phyloP scores from a whole-genome alignment of 139 green algal species.

The Chlorella sp. region DNA sequence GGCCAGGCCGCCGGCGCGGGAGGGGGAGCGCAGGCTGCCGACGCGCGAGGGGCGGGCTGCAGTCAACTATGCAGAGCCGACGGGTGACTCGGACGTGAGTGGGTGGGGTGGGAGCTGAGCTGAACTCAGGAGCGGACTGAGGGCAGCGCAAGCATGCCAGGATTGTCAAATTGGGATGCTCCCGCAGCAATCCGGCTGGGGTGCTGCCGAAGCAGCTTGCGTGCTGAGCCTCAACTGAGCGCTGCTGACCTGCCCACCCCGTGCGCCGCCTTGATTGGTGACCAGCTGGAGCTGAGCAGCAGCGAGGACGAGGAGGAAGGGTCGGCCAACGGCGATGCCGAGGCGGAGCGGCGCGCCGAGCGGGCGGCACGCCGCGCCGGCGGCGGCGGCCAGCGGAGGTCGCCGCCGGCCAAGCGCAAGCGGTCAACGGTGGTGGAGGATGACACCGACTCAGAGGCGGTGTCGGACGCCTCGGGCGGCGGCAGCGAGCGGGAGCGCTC shows the following conservation, averaged over 20 bases:
- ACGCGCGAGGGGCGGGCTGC: too few species aligned
- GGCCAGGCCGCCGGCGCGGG: too few species aligned
- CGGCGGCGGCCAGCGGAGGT: not conserved
- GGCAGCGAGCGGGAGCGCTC: not conserved
- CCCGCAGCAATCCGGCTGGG: not conserved
- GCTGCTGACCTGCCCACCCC: not conserved
- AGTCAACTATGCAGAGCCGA: too few species aligned
- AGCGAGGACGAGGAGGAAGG: not conserved
- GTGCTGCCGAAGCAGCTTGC: not conserved
- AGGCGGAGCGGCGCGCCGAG: not conserved
- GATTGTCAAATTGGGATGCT: not conserved
- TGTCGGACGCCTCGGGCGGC: not conserved
- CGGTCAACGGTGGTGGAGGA: not conserved
- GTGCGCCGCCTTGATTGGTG: too few species aligned
- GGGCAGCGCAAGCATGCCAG: not conserved
- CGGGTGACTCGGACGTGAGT: too few species aligned
- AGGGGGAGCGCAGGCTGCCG: too few species aligned
- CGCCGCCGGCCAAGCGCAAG: not conserved
- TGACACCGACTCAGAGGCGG: not conserved
- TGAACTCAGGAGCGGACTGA: too few species aligned
- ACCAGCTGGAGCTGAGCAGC: not conserved
- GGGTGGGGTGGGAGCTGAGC: too few species aligned
- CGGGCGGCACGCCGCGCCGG: not conserved
- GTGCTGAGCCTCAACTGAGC: not conserved
- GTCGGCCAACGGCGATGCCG: not conserved